Evolutionary conservation across 2,329 filamentous ascomycete species (phyloP), one percentile per base, ranked within the genome.

Genomic region (Grosmannia clavigera): DNA sequence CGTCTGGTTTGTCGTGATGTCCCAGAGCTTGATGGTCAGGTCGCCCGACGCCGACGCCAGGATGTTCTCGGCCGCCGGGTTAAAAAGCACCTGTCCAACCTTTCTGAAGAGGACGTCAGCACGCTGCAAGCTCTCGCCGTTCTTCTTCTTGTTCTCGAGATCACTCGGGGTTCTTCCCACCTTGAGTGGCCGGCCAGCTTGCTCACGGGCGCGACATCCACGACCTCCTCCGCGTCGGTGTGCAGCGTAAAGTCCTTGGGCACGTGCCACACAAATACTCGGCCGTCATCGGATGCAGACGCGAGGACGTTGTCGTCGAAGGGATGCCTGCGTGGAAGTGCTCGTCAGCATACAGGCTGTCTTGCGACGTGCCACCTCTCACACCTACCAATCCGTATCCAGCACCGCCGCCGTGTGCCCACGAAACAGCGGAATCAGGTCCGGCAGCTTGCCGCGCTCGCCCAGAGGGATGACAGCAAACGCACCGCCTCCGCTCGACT

Each of bases 81-180:
- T 97, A 81, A 97, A 99, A 59, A 96, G 83, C 66, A 99, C 92
- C 74, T 99, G 94, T 63, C 94, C 94, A 65, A 99, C 90, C 76
- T 99, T 99, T 75, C 92, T 95, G 71, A 63, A 73, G 67, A 16
- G 25, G 16, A 25, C 61, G 52, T 59, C 55, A 66, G 52, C 27
- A 25, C 35, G 3, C 12, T 50, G 16, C 51, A 38, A 14, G 25
- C 50, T 19, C 50, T 29, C 14, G 25, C 48, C 16, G 22, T 27
- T 51, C 48, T 31, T 5, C 5, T 35, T 35, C 33, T 35, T 10
- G 33, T 35, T 35, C 33, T 35, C 6, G 33, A 9, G 11, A 3
- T 22, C 22, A 1, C 29, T 40, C 14, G 38, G 38, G 19, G 16
- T 46, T 19, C 11, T 4, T 65, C 79, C 62, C 75, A 92, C 88